Base-by-base conservation (phyloP, 2,329 filamentous ascomycete genomes). In the Mycosphaerella arachidis region DNA sequence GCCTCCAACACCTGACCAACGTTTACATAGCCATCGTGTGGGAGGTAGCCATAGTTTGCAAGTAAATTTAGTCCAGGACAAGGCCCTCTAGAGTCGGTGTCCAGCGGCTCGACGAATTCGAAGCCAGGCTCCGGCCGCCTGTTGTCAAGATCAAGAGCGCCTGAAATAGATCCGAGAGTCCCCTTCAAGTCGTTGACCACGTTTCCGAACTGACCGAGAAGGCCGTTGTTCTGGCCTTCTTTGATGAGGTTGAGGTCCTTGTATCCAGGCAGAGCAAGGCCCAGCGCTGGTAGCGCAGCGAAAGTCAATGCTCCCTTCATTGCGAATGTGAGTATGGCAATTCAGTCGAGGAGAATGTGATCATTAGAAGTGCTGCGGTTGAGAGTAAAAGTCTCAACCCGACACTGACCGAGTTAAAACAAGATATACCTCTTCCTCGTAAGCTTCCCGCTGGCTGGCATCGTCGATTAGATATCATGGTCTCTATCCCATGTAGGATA, bases 1-100 rank as follows among this genome's bases (percentile, higher is more conserved):
- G 72, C 72, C 12, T 72, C 64, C 54, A 74, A 56, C 40, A 74
- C 69, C 37, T 76, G 68, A 6, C 67, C 66, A 8, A 71, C 68
- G 50, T 70, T 75, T 55, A 74, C 72, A 24, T 73, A 68, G 16
- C 77, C 77, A 46, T 74, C 67, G 50, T 73, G 74, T 8, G 75
- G 76, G 24, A 78, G 67, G 61, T 76, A 76, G 29, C 72, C 71
- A 59, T 77, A 72, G 62, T 78, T 78, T 31, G 75, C 75, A 13
- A 77, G 66, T 1, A 73, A 68, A 64, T 77, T 78, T 18, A 77
- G 67, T 54, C 74, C 72, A 2, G 75, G 75, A 58, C 75, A 77
- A 24, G 74, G 74, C 50, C 74, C 68, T 55, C 72, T 69, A 20
- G 63, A 63, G 61, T 76, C 71, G 45, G 50, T 61, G n/a, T 65